Evolutionary conservation across 163 green algal genomes (phyloP).

Genomic region (Chlorella variabilis): DNA sequence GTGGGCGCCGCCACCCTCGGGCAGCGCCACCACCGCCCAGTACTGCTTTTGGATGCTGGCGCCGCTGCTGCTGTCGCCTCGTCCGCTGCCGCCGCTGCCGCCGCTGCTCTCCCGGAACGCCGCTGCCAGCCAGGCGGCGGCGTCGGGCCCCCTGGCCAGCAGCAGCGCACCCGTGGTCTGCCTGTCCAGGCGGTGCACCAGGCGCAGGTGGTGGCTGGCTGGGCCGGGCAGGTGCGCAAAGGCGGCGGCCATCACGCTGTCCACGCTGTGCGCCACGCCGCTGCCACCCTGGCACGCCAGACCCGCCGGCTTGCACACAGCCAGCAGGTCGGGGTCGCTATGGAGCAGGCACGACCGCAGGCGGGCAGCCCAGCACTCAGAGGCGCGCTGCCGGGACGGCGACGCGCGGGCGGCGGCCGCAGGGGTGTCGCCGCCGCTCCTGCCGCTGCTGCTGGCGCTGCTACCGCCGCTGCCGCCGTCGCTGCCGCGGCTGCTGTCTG

Average conservation of each 20-base stretch:
- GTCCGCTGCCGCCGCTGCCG: not conserved
- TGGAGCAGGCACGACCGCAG: slow-evolving; percentile 31
- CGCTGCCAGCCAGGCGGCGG: slow-evolving; percentile 28
- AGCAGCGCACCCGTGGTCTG: slow-evolving; percentile 43
- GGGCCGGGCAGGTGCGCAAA: slow-evolving; percentile 7
- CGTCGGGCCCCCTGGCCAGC: slow-evolving; percentile 33
- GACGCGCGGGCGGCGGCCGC: not conserved
- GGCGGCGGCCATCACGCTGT: slow-evolving; percentile 21
- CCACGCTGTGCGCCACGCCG: slow-evolving; percentile 30
- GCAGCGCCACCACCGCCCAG: slow-evolving; percentile 37
- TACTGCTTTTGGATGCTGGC: slow-evolving; percentile 38
- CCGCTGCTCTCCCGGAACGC: slow-evolving; percentile 18
- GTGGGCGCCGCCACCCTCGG: not conserved
- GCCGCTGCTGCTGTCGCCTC: not conserved
- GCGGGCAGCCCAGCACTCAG: not conserved
- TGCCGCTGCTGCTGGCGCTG: not conserved
- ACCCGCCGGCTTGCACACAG: slow-evolving; percentile 48
- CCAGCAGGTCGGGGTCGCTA: slow-evolving; percentile 33
- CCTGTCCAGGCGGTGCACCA: slow-evolving; percentile 54
- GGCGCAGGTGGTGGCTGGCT: slow-evolving; percentile 2
- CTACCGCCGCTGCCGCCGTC: not conserved
- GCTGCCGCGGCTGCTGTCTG: not conserved
- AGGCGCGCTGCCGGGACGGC: not conserved
- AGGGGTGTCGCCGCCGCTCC: not conserved
- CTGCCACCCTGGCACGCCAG: slow-evolving; percentile 45